Base-by-base conservation (phyloP, 2,329 filamentous ascomycete species). In the Teratosphaeria pseudoeucalypti region DNA sequence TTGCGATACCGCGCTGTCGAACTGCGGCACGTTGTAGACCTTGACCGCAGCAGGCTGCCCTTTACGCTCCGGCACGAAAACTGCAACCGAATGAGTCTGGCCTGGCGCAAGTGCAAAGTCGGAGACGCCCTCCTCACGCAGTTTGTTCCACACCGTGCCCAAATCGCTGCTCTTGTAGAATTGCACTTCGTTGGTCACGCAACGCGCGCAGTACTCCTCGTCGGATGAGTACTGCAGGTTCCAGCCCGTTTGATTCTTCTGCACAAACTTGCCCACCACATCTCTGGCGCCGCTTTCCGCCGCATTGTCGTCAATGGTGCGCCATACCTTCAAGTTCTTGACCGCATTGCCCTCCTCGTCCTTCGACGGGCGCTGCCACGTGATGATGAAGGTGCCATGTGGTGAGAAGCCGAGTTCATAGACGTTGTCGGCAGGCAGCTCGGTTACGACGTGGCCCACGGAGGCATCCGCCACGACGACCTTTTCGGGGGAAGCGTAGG, bases 281-380 rank as follows among this genome's bases (percentile, higher is more conserved):
- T 77, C 73, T 63, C 86, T 81, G 76, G 89, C 88, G 66, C 87
- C 83, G 62, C 77, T 77, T 55, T 76, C 83, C 54, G 82, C 82
- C 54, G 84, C 77, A 58, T 74, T 74, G 9, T 88, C 85, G 71
- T 92, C 88, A 58, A 90, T 78, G 39, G 89, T 91, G 72, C 86
- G 85, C 94, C 94, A 99, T 68, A 99, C 87, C 81, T 96, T 97
- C 65, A 99, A 80, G 74, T 99, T 99, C 83, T 96, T 96, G 67
- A 85, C 87, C 54, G 94, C 91, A 75, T 96, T 90, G 60, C 94
- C 94, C 62, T 89, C 87, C 71, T 92, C 92, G 71, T 97, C 92
- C 79, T 97, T 97, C 66, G 84, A 82, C 9, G 91, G 88, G 39
- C 94, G 86, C 79, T 99, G 92, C 91, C 92, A 97, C 58, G 94